Base-by-base conservation (phyloP, 306 rosid species). In the Begonia peltatifolia region DNA sequence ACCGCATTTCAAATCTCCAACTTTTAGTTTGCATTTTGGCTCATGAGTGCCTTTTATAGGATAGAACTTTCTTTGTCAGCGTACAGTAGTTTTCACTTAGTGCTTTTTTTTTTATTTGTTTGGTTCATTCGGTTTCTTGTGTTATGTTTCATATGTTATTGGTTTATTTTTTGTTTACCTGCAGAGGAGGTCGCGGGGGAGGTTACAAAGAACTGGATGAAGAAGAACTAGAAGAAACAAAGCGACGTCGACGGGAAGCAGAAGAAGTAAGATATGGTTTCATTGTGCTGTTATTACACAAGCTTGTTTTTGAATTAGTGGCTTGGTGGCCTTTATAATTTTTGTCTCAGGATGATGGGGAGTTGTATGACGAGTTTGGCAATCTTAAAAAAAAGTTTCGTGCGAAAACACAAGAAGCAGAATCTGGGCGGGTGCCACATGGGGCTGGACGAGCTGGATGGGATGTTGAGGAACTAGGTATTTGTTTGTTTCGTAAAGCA, bases 401-500 rank as follows among this genome's bases (percentile, higher is more conserved):
- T 38, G 94, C 79, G 44, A 90, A 86, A 76, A 77, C 92, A 5
- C 92, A 85, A 68, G 94, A 81, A 69, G 74, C 83, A 70, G 92
- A 86, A 60, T 73, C 94, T 47, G 87, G 83, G 63, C 70, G 70
- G 11, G 77, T 61, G 50, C 84, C 81, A 65, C 88, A 94, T 18
- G 99, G 95, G 67, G 83, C 99, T 58, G 99, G 99, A 57, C 94
- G 99, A 71, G 99, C 99, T 67, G 99, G 99, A 56, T 90, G 99
- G 99, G 94, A 90, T 64, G 95, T 90, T 51, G 99, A 90, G 61
- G 95, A 83, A 50, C 69, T 90, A 83, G 99, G 95, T 90, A 86
- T 30, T 17, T 12, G 10, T 63, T 55, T 51, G 59, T 30, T 30
- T 30, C 9, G 7, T 30, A 5, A 20, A 20, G 23, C 23, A 20